phyloP scores from a whole-genome alignment of 2,329 filamentous ascomycete genomes.

The Aureobasidium musti region DNA sequence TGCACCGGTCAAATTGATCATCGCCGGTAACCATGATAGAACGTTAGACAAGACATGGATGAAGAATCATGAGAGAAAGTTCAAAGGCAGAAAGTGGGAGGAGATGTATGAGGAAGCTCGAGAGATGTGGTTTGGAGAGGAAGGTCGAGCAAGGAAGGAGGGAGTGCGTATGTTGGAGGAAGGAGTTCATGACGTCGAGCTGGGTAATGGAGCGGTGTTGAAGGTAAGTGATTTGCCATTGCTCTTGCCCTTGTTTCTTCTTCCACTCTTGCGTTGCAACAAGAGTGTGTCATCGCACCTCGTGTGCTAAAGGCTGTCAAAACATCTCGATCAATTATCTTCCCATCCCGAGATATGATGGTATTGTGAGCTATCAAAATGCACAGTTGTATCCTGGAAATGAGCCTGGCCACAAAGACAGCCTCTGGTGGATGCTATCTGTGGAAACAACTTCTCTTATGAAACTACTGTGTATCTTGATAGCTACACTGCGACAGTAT shows the following conservation, averaged over 20 bases:
- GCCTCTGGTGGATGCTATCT: too few species aligned
- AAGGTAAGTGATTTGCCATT: constrained; percentile 35
- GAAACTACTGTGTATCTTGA: too few species aligned
- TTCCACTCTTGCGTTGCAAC: not conserved
- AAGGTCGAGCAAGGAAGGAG: constrained; percentile 32
- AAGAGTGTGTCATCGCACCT: not conserved
- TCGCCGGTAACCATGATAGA: constrained; percentile 65
- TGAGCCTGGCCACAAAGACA: too few species aligned
- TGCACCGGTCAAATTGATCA: constrained; percentile 61
- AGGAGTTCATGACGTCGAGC: constrained; percentile 50
- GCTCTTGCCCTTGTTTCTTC: not conserved
- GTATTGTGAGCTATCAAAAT: too few species aligned
- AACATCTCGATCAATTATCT: too few species aligned
- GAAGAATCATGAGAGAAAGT: constrained; percentile 14
- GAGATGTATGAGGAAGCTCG: constrained; percentile 38
- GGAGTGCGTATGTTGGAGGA: constrained; percentile 50
- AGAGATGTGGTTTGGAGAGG: constrained; percentile 51
- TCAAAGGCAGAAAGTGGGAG: constrained; percentile 32
- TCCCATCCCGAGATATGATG: too few species aligned
- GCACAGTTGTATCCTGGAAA: too few species aligned
- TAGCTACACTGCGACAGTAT: too few species aligned
- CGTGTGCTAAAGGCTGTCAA: too few species aligned
- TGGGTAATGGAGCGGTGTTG: constrained; percentile 54
- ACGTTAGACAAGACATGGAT: constrained; percentile 54
- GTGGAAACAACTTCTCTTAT: too few species aligned